Conservation (phyloP, 768 basidiomycete genomes). For the Boletus tomentosulus region DNA sequence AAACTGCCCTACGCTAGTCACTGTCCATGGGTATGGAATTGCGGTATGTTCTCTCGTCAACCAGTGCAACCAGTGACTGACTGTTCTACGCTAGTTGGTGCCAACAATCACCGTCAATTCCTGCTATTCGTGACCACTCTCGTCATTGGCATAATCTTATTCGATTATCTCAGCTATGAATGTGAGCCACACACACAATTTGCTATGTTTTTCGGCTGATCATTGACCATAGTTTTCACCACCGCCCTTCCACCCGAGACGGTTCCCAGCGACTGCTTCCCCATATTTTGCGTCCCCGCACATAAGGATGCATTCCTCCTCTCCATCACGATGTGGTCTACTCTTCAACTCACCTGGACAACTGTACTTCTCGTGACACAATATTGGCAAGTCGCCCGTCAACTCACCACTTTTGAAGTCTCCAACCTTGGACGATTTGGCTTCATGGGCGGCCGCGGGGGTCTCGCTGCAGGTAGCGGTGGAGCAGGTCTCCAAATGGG, state of each 20-base stretch:
- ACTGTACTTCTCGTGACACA: slow-evolving; percentile 80
- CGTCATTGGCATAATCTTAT: slow-evolving; percentile 72
- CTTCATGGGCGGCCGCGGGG: slow-evolving; percentile 92
- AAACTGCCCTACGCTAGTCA: slow-evolving; percentile 51
- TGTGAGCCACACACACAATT: slow-evolving; percentile 48
- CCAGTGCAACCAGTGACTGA: neutral
- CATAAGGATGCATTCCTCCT: slow-evolving; percentile 81
- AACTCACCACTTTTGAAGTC: slow-evolving; percentile 96
- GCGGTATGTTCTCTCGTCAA: slow-evolving; percentile 52
- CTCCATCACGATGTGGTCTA: slow-evolving; percentile 77
- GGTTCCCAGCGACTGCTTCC: slow-evolving; percentile 17
- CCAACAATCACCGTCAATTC: slow-evolving; percentile 94
- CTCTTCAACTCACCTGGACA: slow-evolving; percentile 96
- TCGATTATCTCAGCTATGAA: slow-evolving; percentile 79
- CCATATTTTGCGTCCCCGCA: slow-evolving; percentile 61
- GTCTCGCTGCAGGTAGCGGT: slow-evolving; percentile 51
- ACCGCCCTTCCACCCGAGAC: slow-evolving; percentile 24
- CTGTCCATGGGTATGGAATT: slow-evolving; percentile 99
- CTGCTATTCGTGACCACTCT: slow-evolving; percentile 86
- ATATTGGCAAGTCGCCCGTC: slow-evolving; percentile 86
- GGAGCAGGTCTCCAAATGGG: slow-evolving; percentile 72
- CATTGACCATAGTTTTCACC: slow-evolving; percentile 48
- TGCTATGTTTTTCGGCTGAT: neutral
- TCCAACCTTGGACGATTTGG: slow-evolving; percentile 93
- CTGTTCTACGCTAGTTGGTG: slow-evolving; percentile 57